Evolutionary conservation across 345 rosid genomes (phyloP).

Genomic region (Boechera divaricarpa): DNA sequence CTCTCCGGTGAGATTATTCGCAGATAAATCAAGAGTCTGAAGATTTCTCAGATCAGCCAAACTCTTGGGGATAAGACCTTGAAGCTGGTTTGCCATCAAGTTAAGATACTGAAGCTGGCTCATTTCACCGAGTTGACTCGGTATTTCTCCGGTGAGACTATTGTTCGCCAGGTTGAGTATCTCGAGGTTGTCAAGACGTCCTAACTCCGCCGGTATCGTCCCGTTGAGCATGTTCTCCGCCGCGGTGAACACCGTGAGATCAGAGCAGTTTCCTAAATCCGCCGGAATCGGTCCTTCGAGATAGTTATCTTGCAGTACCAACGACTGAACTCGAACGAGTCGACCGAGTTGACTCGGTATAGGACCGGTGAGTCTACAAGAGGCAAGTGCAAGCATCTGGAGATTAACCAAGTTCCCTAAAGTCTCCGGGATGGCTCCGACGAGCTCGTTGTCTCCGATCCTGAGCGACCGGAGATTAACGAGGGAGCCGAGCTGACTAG

Average conservation of each 20-base stretch:
- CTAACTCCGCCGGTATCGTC: conserved; percentile 70
- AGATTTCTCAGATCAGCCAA: conserved; percentile 58
- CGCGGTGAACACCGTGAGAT: conserved; percentile 55
- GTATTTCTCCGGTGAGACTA: conserved; percentile 74
- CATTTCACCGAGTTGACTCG: conserved; percentile 65
- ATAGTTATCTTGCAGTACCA: conserved; percentile 71
- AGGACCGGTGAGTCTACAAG: conserved; percentile 71
- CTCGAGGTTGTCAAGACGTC: conserved; percentile 57
- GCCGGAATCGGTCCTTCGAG: conserved; percentile 73
- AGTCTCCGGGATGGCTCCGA: conserved; percentile 70
- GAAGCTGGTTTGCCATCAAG: conserved; percentile 68
- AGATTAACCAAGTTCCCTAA: conserved; percentile 63
- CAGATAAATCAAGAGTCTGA: conserved; percentile 70
- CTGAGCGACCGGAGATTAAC: conserved; percentile 59
- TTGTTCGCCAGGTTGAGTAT: conserved; percentile 74
- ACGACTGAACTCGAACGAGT: conserved; percentile 50
- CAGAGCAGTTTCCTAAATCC: conserved; percentile 79
- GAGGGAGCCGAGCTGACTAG: conserved; percentile 72
- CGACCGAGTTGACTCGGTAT: conserved; percentile 71
- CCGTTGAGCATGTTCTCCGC: conserved; percentile 73
- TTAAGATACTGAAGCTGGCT: conserved; percentile 65
- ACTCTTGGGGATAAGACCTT: conserved; percentile 67
- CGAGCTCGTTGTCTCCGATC: conserved; percentile 86
- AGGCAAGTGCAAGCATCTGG: conserved; percentile 71
- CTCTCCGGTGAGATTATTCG: conserved; percentile 68